These are phyloP conservation scores for Cryptococcus sp. DNA, from an alignment of 1,284 basidiomycete genomes.

Conservation along the genomic window DNA sequence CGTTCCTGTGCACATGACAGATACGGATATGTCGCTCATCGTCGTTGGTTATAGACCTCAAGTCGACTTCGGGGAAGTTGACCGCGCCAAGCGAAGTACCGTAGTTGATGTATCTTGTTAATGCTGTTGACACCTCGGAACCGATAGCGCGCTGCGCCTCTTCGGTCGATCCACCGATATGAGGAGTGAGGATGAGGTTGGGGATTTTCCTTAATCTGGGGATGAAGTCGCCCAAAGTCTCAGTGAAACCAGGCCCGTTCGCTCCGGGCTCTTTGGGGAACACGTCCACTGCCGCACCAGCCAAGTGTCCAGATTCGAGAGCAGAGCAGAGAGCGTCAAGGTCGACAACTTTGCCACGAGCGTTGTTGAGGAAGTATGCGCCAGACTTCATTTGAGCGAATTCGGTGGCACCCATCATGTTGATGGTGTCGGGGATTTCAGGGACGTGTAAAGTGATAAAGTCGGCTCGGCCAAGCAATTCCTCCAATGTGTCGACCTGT, in stretches of 20 bases:
- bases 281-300: constrained; percentile 93
- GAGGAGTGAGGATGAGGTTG: constrained; percentile 94
- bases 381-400: constrained; percentile 93
- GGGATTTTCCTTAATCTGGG: constrained; percentile 69
- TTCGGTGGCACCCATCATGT: constrained; percentile 82
- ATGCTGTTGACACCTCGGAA: constrained; percentile 83
- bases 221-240: constrained; percentile 80
- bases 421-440: constrained; percentile 91
- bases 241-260: constrained; percentile 82
- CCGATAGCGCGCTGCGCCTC: constrained; percentile 98
- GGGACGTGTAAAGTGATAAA: constrained; percentile 97
- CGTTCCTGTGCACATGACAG: constrained; percentile 95
- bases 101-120: constrained; percentile 88
- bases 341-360: constrained; percentile 92
- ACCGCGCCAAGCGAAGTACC: constrained; percentile 89
- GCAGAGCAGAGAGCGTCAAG: constrained; percentile 85
- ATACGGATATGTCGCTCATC: constrained; percentile 84
- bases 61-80: constrained; percentile 99
- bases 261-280: constrained; percentile 89
- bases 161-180: constrained; percentile 98
- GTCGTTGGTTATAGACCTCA: constrained; percentile 79
- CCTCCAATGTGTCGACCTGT: constrained; percentile 80
- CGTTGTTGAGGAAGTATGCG: constrained; percentile 96
- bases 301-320: constrained; percentile 80
- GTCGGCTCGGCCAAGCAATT: constrained; percentile 78